Evolutionary conservation across 1,284 basidiomycete species (phyloP), one percentile per base, ranked within the genome.

Genomic region (Meira nashicola): DNA sequence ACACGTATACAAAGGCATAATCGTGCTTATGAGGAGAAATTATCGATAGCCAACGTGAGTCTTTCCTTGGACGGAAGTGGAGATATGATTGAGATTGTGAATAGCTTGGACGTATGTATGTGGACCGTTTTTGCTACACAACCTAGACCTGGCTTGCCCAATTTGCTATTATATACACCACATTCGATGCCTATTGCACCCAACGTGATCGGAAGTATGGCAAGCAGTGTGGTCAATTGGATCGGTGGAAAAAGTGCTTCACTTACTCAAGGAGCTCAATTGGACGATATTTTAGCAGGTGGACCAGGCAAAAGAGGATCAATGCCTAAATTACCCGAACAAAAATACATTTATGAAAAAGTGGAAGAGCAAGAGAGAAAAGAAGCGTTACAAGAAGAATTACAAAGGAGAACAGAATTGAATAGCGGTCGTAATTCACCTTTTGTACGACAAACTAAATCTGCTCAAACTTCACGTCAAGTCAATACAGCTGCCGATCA

Each of bases 51-150:
- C 1, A 15, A 28, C 15, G 55, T 70, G 54, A 65, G 58, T 11
- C 57, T 75, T 39, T 71, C 68, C 40, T 37, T 37, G 10, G 53
- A 48, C 17, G 53, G 11, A 57, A 66, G 14, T 43, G 74, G 74
- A 46, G 70, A 73, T 59, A 70, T 75, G 53, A 43, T 75, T 43
- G 73, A 77, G 61, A 57, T 71, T 4, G 60, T 56, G 48, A 65
- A 67, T 57, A 70, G 66, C 44, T 62, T 71, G 6, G 73, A 77
- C 55, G 65, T 73, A 40, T 65, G 70, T 5, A 43, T 76, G 6
- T 77, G 73, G 73, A 69, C 73, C 10, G 60, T 64, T 28, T 70
- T 75, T 57, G 71, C 62, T 1, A 61, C 65, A 14, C 57, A 65
- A 37, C 66, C 65, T 9, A 60, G 74, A 28, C 65, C 68, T 9